Evolutionary conservation across 2,329 filamentous ascomycete genomes (phyloP), one percentile per base, ranked within the genome.

Genomic region (Hymenoscyphus infarciens): DNA sequence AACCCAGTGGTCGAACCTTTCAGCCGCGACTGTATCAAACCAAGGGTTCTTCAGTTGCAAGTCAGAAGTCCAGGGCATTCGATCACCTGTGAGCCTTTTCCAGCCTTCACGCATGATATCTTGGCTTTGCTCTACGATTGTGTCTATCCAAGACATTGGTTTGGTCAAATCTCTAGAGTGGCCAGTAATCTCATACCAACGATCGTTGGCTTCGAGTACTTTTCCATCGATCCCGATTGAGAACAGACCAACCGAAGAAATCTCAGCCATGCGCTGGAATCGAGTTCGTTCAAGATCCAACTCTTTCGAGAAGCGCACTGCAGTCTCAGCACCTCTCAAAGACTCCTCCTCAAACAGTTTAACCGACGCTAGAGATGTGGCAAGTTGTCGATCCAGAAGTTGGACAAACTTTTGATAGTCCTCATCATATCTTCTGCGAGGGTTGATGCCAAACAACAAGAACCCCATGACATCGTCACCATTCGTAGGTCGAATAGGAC

Each of bases 341-440:
- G 93, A 91, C 71, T 94, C 91, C 66, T 92, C 89, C 73, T 93
- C 90, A 62, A 93, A 92, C 2, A 94, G 76, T 0, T 92, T 88
- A 0, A 92, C 90, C 0, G 90, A 93, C 0, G 90, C 90, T 72
- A 94, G 81, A 0, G 90, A 92, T 0, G 90, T 94, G 5, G 87
- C 89, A 1, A 94, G 78, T 72, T 93, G 90, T 31, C 89, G 82
- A 53, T 87, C 87, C 7, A 93, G 76, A 1, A 94, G 80, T 68
- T 89, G 85, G 38, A 93, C 81, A 70, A 93, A 94, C 0, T 93
- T 79, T 65, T 85, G 83, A 71, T 93, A 95, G 67, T 93, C 90
- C 31, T 88, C 85, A 69, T 95, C 89, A 69, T 89, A 94, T 0
- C 88, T 89, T 60, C 90, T 81, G 45, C 90, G 80, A 1, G 91